Base-by-base conservation (phyloP, 1,284 basidiomycete genomes). In the Melampsora larici-populina region DNA sequence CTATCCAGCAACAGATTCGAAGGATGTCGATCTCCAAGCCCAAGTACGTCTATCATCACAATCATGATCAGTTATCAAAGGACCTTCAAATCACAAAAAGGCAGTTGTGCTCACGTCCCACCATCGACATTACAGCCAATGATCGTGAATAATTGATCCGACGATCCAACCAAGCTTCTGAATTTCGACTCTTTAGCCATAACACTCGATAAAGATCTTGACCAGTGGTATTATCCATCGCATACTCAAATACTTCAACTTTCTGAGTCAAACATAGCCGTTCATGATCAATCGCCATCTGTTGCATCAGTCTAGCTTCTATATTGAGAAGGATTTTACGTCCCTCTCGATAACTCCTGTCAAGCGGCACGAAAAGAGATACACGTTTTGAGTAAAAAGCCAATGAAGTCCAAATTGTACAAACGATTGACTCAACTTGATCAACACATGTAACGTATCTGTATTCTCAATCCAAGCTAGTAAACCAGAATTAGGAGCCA, bases 251-350 rank as follows among this genome's bases (percentile, higher is more conserved):
- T 24, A 99, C 97, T 84, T 99, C 97, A 60, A 99, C 93, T 86
- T 99, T 99, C 85, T 99, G 95, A 79, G 99, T 88, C 2, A 98
- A 87, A 43, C 92, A 94, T 60, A 99, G 86, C 81, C 91, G 92
- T 85, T 99, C 97, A 84, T 99, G 99, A 84, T 99, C 97, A 11
- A 97, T 96, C 15, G 97, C 96, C 96, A 99, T 99, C 92, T 98
- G 94, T 24, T 98, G 89, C 93, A 99, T 99, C 79, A 99, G 86
- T 18, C 96, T 90, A 83, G 98, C 97, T 86, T 99, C 97, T 79
- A 99, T 97, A 84, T 99, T 99, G 79, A 99, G 88, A 51, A 99
- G 86, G 60, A 99, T 96, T 86, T 99, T 99, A 79, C 93, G 88
- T 18, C 92, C 92, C 81, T 98, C 94, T 71, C 81, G 81, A 66